A percentile compares a stretch with the other conserved stretches of the same genome.
Evolutionary conservation across 768 basidiomycete species (phyloP).

Genomic region (Boletus eberwhitei): DNA sequence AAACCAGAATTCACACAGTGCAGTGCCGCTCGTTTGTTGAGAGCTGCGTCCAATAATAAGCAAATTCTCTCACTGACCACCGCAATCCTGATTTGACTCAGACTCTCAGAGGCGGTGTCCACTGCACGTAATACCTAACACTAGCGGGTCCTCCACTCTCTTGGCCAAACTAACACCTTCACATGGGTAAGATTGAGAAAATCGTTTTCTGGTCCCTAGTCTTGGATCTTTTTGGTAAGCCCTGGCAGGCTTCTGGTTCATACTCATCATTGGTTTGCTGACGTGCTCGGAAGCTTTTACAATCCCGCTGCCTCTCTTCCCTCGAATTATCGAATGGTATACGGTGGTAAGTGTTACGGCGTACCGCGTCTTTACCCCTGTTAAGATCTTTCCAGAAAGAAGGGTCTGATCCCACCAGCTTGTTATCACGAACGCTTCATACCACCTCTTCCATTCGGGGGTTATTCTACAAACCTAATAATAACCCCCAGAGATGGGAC

Average conservation of each 20-base stretch:
- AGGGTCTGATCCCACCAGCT: slow-evolving; percentile 60
- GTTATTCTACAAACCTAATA: slow-evolving; percentile 55
- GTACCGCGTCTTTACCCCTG: neutral
- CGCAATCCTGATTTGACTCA: neutral
- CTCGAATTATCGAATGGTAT: slow-evolving; percentile 96
- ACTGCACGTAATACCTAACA: neutral
- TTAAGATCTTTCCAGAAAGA: slow-evolving; percentile 52
- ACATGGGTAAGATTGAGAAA: slow-evolving; percentile 68
- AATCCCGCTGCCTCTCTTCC: slow-evolving; percentile 93
- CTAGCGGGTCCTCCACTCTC: neutral
- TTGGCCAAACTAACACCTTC: neutral
- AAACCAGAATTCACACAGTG: neutral
- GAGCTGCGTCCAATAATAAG: neutral
- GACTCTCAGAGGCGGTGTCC: neutral
- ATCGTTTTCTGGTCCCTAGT: slow-evolving; percentile 89
- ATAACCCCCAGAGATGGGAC: slow-evolving; percentile 83
- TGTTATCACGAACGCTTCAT: slow-evolving; percentile 68
- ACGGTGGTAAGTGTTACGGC: slow-evolving; percentile 48
- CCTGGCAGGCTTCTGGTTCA: neutral
- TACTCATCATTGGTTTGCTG: slow-evolving; percentile 1
- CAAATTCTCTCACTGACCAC: neutral
- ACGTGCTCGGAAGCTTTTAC: slow-evolving; percentile 66
- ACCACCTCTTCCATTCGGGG: slow-evolving; percentile 66
- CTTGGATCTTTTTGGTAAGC: slow-evolving; percentile 75
- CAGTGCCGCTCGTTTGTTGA: neutral